phyloP scores from a whole-genome alignment of 208 protist species.

The Acanthamoeba lenticulata region DNA sequence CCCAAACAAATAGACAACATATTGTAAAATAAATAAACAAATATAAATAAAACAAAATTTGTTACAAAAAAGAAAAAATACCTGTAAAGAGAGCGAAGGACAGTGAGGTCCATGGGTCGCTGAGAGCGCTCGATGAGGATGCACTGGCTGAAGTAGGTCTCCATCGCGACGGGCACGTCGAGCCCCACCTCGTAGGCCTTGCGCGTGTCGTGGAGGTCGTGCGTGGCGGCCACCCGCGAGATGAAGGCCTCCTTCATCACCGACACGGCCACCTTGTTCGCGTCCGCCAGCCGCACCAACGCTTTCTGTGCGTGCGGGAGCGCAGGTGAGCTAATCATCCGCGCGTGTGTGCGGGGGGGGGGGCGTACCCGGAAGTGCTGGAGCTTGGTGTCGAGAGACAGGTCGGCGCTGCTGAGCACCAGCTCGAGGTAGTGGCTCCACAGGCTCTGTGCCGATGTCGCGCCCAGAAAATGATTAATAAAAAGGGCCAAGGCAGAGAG shows the following conservation, averaged over 20 bases:
- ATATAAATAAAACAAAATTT: neutral
- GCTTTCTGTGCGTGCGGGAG: neutral
- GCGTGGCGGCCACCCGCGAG: neutral
- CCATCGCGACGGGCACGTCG: neutral
- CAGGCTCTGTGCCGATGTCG: neutral
- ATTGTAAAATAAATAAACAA: neutral
- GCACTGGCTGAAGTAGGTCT: neutral
- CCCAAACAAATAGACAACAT: neutral
- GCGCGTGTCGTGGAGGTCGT: neutral
- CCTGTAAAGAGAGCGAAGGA: neutral
- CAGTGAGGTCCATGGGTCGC: neutral
- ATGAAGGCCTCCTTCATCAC: neutral
- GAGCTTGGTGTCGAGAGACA: neutral
- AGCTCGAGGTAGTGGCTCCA: neutral
- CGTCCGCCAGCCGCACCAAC: neutral
- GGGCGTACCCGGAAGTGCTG: slow-evolving; percentile 20
- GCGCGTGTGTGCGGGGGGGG: neutral
- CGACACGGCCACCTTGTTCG: neutral
- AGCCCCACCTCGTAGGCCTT: neutral
- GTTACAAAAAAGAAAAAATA: neutral
- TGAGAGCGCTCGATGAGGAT: neutral
- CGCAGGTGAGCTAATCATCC: neutral
- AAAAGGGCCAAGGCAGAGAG: neutral
- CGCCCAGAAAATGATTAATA: neutral
- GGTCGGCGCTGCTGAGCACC: neutral